Evolutionary conservation across 768 basidiomycete species (phyloP).

Genomic region (Phallus indusiatus): DNA sequence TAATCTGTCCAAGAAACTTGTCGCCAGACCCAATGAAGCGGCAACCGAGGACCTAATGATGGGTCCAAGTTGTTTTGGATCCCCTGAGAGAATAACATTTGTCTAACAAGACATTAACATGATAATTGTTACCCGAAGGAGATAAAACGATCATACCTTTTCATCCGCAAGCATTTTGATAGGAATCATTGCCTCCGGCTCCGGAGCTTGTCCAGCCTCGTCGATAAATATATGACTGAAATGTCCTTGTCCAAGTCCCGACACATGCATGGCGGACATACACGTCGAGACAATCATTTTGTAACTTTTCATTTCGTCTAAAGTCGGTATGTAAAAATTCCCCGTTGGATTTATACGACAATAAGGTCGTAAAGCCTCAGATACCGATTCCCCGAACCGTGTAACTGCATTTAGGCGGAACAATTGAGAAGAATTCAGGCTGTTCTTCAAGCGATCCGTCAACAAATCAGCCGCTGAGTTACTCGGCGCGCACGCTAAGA

Average conservation of each 20-base stretch:
- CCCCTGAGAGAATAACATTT: slow-evolving; percentile 55
- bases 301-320: slow-evolving; percentile 29
- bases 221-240: slow-evolving; percentile 64
- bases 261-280: slow-evolving; percentile 41
- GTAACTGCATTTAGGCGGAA: slow-evolving; percentile 14
- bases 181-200: slow-evolving; percentile 54
- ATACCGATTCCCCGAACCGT: background rate
- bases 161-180: slow-evolving; percentile 50
- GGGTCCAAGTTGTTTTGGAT: slow-evolving; percentile 65
- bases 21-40: slow-evolving; percentile 43
- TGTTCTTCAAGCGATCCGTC: slow-evolving; percentile 7
- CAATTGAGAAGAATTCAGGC: slow-evolving; percentile 1
- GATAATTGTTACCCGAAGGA: background rate
- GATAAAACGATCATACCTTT: background rate
- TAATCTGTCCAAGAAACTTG: slow-evolving; percentile 52
- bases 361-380: background rate
- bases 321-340: background rate
- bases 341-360: background rate
- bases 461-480: slow-evolving; percentile 16
- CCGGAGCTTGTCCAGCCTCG: slow-evolving; percentile 65
- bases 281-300: slow-evolving; percentile 57
- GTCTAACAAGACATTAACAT: slow-evolving; percentile 23
- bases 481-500: slow-evolving; percentile 15
- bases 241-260: slow-evolving; percentile 52
- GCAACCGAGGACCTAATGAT: slow-evolving; percentile 54